phyloP scores from a whole-genome alignment of 2,329 filamentous ascomycete genomes.

The Leptodontidium sp. region DNA sequence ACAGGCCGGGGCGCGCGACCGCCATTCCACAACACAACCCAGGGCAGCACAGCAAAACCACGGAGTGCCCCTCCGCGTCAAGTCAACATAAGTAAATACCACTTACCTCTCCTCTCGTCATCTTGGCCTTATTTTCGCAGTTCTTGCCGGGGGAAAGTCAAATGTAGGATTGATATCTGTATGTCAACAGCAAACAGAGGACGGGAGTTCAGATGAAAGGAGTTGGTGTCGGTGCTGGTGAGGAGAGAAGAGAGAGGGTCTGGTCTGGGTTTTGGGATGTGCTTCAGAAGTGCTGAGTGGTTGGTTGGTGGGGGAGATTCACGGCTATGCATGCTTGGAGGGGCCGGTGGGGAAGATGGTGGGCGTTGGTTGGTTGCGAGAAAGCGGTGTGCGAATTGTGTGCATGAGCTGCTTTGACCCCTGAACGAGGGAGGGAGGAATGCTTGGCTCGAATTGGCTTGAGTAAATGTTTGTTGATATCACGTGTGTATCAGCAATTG shows the following conservation, averaged over 20 bases:
- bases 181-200: neutral
- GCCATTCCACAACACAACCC: neutral
- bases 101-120: conserved; percentile 45
- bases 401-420: conserved; percentile 1
- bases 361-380: neutral
- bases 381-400: conserved; percentile 16
- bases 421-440: neutral
- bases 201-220: conserved; percentile 16
- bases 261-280: conserved; percentile 13
- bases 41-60: neutral
- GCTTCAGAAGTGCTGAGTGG: conserved; percentile 12
- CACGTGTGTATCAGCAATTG: neutral
- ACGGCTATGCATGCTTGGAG: conserved; percentile 10
- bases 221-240: too few species aligned
- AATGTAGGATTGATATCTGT: neutral
- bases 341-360: neutral
- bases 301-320: conserved; percentile 13
- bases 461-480: conserved; percentile 2
- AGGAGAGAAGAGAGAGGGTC: neutral
- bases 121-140: conserved; percentile 27
- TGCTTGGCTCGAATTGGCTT: neutral
- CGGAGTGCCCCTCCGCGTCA: neutral
- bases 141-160: neutral
- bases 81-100: conserved; percentile 11
- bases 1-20: neutral